Percentiles rank a stretch among this genome's conserved stretches.
phyloP scores from a whole-genome alignment of 2,329 filamentous ascomycete species.

The Lachnellula willkommii region DNA sequence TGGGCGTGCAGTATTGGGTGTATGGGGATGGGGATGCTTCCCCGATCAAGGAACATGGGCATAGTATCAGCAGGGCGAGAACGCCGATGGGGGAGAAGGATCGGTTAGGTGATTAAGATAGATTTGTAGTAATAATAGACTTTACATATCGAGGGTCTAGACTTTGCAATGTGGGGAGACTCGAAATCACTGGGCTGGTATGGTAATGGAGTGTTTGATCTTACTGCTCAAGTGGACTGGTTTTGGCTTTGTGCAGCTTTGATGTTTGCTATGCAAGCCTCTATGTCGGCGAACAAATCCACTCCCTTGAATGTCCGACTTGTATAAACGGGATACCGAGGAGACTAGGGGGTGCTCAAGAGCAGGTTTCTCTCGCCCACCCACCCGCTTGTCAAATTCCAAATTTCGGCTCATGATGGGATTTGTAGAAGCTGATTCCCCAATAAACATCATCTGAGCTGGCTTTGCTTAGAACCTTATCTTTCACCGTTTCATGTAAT shows the following conservation, averaged over 20 bases:
- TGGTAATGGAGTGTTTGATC: no score
- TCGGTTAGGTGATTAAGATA: conserved; percentile 23
- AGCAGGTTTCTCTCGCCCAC: no score
- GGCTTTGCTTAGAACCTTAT: no score
- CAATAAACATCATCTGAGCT: no score
- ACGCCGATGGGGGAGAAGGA: conserved; percentile 27
- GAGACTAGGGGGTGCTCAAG: no score
- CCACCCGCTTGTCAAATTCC: no score
- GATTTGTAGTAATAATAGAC: not conserved
- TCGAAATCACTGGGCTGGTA: not conserved
- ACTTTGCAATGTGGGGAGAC: not conserved
- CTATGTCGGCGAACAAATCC: not conserved
- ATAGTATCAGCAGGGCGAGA: conserved; percentile 10
- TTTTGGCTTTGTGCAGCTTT: not conserved
- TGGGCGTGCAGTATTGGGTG: conserved; percentile 69
- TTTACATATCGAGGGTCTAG: not conserved
- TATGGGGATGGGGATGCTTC: conserved; percentile 50
- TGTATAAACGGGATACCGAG: not conserved
- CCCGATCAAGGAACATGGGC: conserved; percentile 20
- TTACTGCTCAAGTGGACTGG: not conserved
- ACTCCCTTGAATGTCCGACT: not conserved
- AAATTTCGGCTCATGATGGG: no score
- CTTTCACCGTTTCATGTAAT: no score
- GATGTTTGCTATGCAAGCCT: not conserved
- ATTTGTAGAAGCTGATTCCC: no score